phyloP scores from a whole-genome alignment of 2,329 filamentous ascomycete genomes.

The Colletotrichum tanaceti region DNA sequence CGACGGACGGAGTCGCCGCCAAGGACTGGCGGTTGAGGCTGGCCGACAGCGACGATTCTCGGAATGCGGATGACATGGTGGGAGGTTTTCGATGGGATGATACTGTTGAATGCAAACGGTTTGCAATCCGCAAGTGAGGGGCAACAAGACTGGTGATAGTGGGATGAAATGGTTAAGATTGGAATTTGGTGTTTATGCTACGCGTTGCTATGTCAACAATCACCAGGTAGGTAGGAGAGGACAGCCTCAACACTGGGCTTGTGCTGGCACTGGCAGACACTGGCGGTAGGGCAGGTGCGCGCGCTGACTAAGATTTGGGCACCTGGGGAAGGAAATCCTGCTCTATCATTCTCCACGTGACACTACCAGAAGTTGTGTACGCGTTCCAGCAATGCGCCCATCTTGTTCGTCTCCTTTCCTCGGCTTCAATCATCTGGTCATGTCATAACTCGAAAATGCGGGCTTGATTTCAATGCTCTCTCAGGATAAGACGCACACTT shows the following conservation, averaged over 20 bases:
- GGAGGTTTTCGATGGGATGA: neutral
- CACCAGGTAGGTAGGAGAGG: neutral
- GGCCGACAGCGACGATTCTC: slow-evolving; percentile 74
- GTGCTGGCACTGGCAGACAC: too few species aligned
- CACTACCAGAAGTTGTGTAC: too few species aligned
- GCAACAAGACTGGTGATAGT: neutral
- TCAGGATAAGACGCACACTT: neutral
- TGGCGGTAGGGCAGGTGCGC: too few species aligned
- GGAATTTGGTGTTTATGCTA: slow-evolving; percentile 36
- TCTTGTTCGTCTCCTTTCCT: neutral
- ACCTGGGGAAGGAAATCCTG: too few species aligned
- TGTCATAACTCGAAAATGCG: neutral
- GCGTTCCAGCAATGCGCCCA: neutral
- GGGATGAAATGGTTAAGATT: slow-evolving; percentile 8
- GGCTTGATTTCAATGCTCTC: neutral
- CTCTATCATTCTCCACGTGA: too few species aligned
- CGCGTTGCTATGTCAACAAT: slow-evolving; percentile 40
- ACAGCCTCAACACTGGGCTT: too few species aligned
- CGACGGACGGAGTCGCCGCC: slow-evolving; percentile 72
- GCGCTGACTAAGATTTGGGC: too few species aligned
- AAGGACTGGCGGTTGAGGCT: slow-evolving; percentile 69
- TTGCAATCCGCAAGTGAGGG: slow-evolving; percentile 19
- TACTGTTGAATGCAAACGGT: neutral
- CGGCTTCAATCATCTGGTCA: neutral
- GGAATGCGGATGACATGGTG: slow-evolving; percentile 69